Conservation (phyloP, 225 moss, liverwort and hornwort genomes). For the Polytrichum formosum region DNA sequence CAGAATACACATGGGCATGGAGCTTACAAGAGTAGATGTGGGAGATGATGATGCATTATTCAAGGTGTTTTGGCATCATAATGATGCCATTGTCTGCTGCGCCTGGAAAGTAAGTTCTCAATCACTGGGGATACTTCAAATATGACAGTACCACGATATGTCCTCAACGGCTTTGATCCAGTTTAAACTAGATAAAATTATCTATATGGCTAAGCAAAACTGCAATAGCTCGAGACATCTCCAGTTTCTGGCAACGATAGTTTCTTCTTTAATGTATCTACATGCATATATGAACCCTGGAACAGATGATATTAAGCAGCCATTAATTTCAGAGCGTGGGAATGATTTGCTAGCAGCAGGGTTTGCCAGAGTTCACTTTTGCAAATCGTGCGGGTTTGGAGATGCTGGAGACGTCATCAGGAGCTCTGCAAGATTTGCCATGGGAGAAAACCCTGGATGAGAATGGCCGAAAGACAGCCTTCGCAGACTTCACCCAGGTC, state of each 20-base stretch:
- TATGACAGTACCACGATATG: not conserved
- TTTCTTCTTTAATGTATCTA: too few relatives aligned
- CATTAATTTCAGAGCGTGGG: too few relatives aligned
- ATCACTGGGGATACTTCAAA: not conserved
- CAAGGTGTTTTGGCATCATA: constrained; percentile 94
- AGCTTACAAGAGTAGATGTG: constrained; percentile 61
- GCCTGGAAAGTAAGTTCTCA: constrained; percentile 77
- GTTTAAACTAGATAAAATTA: too few relatives aligned
- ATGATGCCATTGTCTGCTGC: constrained; percentile 90
- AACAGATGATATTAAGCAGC: too few relatives aligned
- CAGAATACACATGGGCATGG: constrained; percentile 83
- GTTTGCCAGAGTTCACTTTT: constrained; percentile 82
- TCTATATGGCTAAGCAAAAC: too few relatives aligned
- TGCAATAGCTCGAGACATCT: too few relatives aligned
- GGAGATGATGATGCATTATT: constrained; percentile 71
- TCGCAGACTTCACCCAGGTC: constrained; percentile 82
- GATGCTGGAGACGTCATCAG: constrained; percentile 85
- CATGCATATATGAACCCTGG: too few relatives aligned
- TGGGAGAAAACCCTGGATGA: constrained; percentile 97
- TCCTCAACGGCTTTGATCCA: too few relatives aligned
- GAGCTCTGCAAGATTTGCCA: constrained; percentile 71
- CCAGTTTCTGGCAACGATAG: too few relatives aligned
- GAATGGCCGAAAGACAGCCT: constrained; percentile 74
- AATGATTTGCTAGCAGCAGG: constrained; percentile 28
- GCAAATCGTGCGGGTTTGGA: constrained; percentile 88